phyloP scores from a whole-genome alignment of 2,329 filamentous ascomycete species.

The Aureobasidium sp. region DNA sequence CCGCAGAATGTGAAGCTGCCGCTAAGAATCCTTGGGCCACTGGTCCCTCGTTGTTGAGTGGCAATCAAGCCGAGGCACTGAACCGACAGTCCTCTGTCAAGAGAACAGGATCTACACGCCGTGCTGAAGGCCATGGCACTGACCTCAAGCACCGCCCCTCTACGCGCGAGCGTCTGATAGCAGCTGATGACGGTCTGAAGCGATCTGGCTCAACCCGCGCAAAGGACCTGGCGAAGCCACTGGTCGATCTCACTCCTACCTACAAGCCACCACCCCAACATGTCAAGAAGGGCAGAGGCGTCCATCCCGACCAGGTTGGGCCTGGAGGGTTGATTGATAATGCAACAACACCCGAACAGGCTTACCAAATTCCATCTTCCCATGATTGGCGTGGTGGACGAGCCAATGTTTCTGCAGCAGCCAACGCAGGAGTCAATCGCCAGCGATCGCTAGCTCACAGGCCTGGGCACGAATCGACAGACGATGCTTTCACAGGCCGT shows the following conservation, averaged over 20 bases:
- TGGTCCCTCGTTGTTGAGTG: slow-evolving; percentile 50
- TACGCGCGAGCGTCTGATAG: slow-evolving; percentile 9
- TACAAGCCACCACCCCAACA: slow-evolving; percentile 57
- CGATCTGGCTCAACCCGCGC: slow-evolving; percentile 35
- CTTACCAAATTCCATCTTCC: slow-evolving; percentile 33
- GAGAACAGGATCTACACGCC: slow-evolving; percentile 27
- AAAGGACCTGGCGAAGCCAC: slow-evolving; percentile 45
- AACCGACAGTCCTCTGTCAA: slow-evolving; percentile 12
- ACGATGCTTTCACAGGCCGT: slow-evolving; percentile 33
- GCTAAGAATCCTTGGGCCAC: slow-evolving; percentile 42
- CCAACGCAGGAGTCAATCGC: background rate
- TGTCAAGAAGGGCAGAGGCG: slow-evolving; percentile 44
- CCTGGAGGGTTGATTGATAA: slow-evolving; percentile 37
- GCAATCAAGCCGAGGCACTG: slow-evolving; percentile 15
- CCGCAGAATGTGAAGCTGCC: slow-evolving; percentile 29
- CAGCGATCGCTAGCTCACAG: background rate
- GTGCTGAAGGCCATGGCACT: slow-evolving; percentile 15
- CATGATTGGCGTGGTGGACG: slow-evolving; percentile 36
- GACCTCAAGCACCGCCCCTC: slow-evolving; percentile 11
- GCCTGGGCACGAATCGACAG: background rate
- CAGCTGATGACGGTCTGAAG: slow-evolving; percentile 26
- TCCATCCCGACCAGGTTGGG: slow-evolving; percentile 22
- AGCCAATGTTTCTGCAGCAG: background rate
- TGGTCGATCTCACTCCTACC: slow-evolving; percentile 58
- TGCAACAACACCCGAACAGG: slow-evolving; percentile 36